These are phyloP conservation scores for Venturia asperata DNA, from an alignment of 2,329 filamentous ascomycete species.

Conservation along the genomic window DNA sequence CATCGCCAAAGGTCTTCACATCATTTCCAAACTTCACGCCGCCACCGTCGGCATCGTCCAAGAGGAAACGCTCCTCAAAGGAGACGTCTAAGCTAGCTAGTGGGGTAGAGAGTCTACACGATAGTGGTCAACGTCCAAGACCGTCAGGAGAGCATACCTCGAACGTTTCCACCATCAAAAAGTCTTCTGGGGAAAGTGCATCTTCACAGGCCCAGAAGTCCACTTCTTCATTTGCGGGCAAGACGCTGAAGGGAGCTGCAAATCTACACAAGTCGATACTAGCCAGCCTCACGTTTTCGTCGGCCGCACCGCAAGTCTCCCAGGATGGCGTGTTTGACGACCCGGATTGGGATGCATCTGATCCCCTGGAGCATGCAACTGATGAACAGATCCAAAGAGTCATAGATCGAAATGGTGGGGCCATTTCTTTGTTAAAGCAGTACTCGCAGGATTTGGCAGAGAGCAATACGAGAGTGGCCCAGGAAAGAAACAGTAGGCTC, in stretches of 20 bases:
- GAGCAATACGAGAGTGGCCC: constrained; percentile 15
- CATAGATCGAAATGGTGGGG: constrained; percentile 16
- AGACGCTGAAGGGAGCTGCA: constrained; percentile 16
- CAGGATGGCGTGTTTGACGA: constrained; percentile 16
- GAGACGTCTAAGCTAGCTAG: constrained; percentile 10
- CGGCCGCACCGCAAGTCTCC: neutral
- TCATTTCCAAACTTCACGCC: constrained; percentile 17
- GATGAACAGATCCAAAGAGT: constrained; percentile 18
- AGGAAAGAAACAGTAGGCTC: constrained; percentile 18
- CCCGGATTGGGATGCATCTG: constrained; percentile 16
- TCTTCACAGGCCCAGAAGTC: neutral
- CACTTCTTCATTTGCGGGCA: constrained; percentile 15
- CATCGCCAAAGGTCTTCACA: constrained; percentile 18
- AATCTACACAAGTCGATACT: constrained; percentile 18
- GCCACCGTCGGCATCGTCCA: constrained; percentile 11
- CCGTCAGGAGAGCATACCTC: neutral
- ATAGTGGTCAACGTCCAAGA: neutral
- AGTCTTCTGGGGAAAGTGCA: neutral
- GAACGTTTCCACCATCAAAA: neutral
- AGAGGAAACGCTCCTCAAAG: constrained; percentile 14
- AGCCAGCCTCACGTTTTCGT: constrained; percentile 9
- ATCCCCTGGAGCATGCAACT: constrained; percentile 17
- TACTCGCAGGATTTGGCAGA: constrained; percentile 19
- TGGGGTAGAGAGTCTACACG: neutral
- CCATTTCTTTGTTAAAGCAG: constrained; percentile 12